These are phyloP conservation scores for Lentinus tigrinus DNA, from an alignment of 768 basidiomycete genomes.

Conservation along the genomic window DNA sequence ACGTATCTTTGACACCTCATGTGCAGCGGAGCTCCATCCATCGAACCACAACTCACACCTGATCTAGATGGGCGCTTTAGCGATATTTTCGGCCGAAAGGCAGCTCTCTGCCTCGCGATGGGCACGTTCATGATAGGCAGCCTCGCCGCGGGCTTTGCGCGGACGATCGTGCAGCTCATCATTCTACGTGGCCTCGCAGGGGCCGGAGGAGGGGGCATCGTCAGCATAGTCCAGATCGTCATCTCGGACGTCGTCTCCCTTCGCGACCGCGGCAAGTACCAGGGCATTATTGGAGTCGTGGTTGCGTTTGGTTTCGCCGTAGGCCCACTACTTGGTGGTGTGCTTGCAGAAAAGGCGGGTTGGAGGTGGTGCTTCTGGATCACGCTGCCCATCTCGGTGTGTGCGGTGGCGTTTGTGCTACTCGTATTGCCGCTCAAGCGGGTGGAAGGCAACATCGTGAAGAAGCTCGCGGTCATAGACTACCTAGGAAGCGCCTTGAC, in stretches of 20 bases:
- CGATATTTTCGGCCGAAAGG: slow-evolving; percentile 69
- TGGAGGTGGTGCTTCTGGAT: slow-evolving; percentile 85
- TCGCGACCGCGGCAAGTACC: slow-evolving; percentile 73
- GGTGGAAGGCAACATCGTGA: slow-evolving; percentile 60
- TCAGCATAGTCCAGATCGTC: slow-evolving; percentile 69
- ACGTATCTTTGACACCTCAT: slow-evolving; percentile 28
- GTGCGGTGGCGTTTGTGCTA: slow-evolving; percentile 53
- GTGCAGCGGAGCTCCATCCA: slow-evolving; percentile 25
- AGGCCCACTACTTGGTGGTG: slow-evolving; percentile 69
- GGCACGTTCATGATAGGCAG: slow-evolving; percentile 65
- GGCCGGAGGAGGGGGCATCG: slow-evolving; percentile 68
- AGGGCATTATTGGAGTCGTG: slow-evolving; percentile 66
- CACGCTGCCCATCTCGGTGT: slow-evolving; percentile 57
- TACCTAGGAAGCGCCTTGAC: slow-evolving; percentile 60
- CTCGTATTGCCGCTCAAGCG: slow-evolving; percentile 69
- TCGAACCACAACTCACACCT: not conserved
- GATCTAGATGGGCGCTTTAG: slow-evolving; percentile 54
- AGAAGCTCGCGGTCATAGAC: slow-evolving; percentile 66
- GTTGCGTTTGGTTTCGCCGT: slow-evolving; percentile 62
- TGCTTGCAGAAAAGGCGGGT: slow-evolving; percentile 55
- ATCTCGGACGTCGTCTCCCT: slow-evolving; percentile 72
- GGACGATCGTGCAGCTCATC: slow-evolving; percentile 65
- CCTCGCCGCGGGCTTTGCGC: slow-evolving; percentile 64
- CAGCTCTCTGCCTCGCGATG: slow-evolving; percentile 55
- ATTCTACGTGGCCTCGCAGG: slow-evolving; percentile 68